Evolutionary conservation across 1,139 yeast species (phyloP), one percentile per base, ranked within the genome.

Genomic region (Hemisphaericaspora xylofermentans): DNA sequence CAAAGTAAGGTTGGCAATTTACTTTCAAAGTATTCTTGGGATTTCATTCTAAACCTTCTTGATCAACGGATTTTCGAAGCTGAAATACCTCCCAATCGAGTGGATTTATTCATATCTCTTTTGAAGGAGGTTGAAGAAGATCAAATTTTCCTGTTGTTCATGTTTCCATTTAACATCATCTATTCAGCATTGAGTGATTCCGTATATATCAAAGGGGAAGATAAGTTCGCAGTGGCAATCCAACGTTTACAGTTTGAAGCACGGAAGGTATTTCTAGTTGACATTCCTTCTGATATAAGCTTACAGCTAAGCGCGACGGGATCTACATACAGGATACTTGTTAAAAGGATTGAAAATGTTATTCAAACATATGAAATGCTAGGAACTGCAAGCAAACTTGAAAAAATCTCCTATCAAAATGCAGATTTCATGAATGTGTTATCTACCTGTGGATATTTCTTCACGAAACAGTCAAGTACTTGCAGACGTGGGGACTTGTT

Each of bases 91-190:
- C 15, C 13, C 3, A 14, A 10, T n/a, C 21, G 47, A 25, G 28
- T 22, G 1, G 10, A 22, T 6, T 31, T 45, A 19, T 13, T 43
- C 19, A 42, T 35, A 14, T 26, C 35, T 6, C 41, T 44, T 18
- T 35, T 48, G 28, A 47, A 41, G 16, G 39, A 40, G 19, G 40
- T 50, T 12, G 32, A 39, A 24, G 18, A 24, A 13, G 40, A 41
- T n/a, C 43, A 45, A 18, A 43, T 51, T 2, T 45, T 55, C 28
- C 51, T 56, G 1, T 40, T 47, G 17, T 50, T 48, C 38, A 49
- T 58, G 3, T 56, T 49, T 35, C 60, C 60, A 10, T 43, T 54
- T 35, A 49, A 48, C 41, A 13, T 46, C 5, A 34, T 44, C 15
- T 41, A 47, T 21, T 24, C 36, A 18, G 38, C 35, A 15, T 29